These are phyloP conservation scores for Sordaria brevicollis DNA, from an alignment of 495 filamentous ascomycete genomes.

Conservation along the genomic window DNA sequence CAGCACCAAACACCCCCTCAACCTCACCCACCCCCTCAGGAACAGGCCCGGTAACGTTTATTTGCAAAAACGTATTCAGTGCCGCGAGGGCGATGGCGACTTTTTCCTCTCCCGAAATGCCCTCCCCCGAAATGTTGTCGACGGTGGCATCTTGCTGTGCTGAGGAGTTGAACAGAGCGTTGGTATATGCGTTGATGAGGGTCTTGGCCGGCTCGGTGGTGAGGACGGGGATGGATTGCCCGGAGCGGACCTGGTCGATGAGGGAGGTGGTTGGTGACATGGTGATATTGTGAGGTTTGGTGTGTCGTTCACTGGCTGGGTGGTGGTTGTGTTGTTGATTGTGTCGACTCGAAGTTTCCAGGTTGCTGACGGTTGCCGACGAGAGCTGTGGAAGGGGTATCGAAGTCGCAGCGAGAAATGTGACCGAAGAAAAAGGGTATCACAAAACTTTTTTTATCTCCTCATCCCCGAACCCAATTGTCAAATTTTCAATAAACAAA, in stretches of 20 bases:
- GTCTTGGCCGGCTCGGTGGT: slow-evolving; percentile 4
- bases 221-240: slow-evolving; percentile 17
- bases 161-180: not conserved
- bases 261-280: not conserved
- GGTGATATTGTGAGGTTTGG: not conserved
- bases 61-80: slow-evolving; percentile 77
- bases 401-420: not conserved
- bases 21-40: slow-evolving; percentile 33
- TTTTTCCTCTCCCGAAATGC: too few relatives aligned
- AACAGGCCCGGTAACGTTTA: slow-evolving; percentile 86
- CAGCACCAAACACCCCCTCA: slow-evolving; percentile 17
- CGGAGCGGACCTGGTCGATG: slow-evolving; percentile 3
- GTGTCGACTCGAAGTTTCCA: too few relatives aligned
- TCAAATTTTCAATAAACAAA: not conserved
- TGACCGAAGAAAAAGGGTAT: not conserved
- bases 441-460: not conserved
- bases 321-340: not conserved
- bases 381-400: too few relatives aligned
- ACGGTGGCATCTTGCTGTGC: slow-evolving; percentile 16
- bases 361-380: too few relatives aligned
- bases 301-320: not conserved
- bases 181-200: slow-evolving; percentile 9
- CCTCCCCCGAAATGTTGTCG: too few relatives aligned
- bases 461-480: not conserved
- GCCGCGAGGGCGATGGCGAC: slow-evolving; percentile 57